phyloP scores from a whole-genome alignment of 176 grass and related monocot species.

The Eragrostis nindensis region DNA sequence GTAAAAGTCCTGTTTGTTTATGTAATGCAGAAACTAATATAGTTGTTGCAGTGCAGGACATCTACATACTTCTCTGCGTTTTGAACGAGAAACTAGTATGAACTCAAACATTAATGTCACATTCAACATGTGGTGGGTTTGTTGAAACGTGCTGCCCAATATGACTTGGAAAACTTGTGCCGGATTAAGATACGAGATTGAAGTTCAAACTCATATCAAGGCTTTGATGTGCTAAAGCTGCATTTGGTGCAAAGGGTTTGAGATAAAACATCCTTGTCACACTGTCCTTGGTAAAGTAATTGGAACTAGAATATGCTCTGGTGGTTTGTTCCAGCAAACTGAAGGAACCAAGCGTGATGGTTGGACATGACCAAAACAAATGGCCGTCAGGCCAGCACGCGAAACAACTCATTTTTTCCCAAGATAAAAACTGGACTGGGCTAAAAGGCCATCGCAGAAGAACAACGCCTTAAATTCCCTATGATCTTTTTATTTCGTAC shows the following conservation, averaged over 20 bases:
- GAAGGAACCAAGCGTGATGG: conserved; percentile 20
- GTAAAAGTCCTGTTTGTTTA: background rate
- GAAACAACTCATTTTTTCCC: background rate
- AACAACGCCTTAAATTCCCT: background rate
- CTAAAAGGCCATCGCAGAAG: background rate
- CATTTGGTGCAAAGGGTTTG: background rate
- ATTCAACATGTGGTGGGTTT: conserved; percentile 7
- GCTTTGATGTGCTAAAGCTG: background rate
- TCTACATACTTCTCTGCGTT: background rate
- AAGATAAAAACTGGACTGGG: background rate
- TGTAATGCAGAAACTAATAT: background rate
- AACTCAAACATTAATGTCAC: background rate
- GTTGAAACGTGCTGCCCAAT: background rate
- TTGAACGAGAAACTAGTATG: background rate
- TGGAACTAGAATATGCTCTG: conserved; percentile 18
- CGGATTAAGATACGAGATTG: background rate
- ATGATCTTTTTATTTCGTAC: background rate
- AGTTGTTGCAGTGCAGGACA: background rate
- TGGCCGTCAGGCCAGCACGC: background rate
- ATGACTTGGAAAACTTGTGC: background rate
- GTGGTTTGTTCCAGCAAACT: conserved; percentile 3
- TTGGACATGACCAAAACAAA: conserved; percentile 28
- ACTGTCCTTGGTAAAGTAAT: conserved; percentile 26
- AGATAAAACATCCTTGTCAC: conserved; percentile 51
- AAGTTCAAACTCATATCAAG: conserved; percentile 12